Evolutionary conservation across 2,329 filamentous ascomycete genomes (phyloP).

Genomic region (Didymella keratinophila): DNA sequence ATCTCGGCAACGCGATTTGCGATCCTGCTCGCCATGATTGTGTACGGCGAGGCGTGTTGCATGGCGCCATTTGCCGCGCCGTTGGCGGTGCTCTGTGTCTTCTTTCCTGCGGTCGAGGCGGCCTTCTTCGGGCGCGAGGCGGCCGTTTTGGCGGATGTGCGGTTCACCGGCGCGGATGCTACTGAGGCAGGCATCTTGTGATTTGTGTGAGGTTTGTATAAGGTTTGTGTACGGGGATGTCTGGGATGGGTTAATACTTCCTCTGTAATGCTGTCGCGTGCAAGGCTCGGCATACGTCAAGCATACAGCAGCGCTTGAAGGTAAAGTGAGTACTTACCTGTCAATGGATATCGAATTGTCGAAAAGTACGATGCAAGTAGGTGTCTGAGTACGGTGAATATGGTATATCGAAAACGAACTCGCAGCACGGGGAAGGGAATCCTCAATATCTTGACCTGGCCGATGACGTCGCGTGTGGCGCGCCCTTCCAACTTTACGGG

Average conservation of each 20-base stretch:
- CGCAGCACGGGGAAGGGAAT: constrained; percentile 21
- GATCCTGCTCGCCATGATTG: constrained; percentile 60
- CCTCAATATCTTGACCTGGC: constrained; percentile 35
- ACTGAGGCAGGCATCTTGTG: constrained; percentile 48
- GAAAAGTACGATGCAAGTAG: constrained; percentile 5
- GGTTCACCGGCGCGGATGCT: constrained; percentile 45
- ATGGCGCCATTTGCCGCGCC: constrained; percentile 40
- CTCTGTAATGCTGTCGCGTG: constrained; percentile 27
- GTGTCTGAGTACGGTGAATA: not conserved
- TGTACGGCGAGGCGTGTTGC: constrained; percentile 55
- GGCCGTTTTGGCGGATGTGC: constrained; percentile 40
- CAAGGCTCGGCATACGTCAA: constrained; percentile 23
- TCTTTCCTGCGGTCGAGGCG: constrained; percentile 26
- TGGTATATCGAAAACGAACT: constrained; percentile 20
- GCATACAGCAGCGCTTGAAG: constrained; percentile 9
- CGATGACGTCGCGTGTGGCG: constrained; percentile 10
- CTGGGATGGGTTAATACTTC: constrained; percentile 2
- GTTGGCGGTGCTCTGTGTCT: constrained; percentile 34
- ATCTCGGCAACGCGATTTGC: constrained; percentile 61
- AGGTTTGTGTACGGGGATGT: not conserved
- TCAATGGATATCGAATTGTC: constrained; percentile 1
- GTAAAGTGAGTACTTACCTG: constrained; percentile 27
- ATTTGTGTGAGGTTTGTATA: not conserved
- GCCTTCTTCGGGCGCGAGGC: constrained; percentile 46
- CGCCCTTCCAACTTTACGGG: constrained; percentile 1